Evolutionary conservation across 108 stramenopile species (phyloP).

Genomic region (Conticribra guillardii): DNA sequence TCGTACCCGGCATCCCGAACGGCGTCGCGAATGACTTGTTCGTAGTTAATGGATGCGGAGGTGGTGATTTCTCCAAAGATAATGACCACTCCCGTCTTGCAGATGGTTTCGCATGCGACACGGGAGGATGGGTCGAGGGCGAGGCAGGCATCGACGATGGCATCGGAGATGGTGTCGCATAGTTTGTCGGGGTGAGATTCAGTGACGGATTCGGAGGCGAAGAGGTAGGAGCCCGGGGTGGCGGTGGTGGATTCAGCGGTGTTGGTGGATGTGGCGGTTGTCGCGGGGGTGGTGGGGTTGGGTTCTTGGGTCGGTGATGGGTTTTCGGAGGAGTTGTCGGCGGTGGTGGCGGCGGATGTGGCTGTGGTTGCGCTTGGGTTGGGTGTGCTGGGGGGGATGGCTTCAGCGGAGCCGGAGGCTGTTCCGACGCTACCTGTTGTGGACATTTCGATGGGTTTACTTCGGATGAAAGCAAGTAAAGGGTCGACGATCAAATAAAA

Average conservation of each 20-base stretch:
- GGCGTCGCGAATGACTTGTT: constrained; percentile 95
- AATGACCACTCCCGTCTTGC: constrained; percentile 98
- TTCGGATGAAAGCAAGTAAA: too few relatives aligned
- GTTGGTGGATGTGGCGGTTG: not conserved
- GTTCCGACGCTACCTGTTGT: not conserved
- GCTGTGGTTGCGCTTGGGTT: not conserved
- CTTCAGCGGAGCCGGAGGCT: not conserved
- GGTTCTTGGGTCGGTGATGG: not conserved
- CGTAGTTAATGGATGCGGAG: constrained; percentile 95
- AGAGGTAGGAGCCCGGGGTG: constrained; percentile 76
- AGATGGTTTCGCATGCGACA: constrained; percentile 97
- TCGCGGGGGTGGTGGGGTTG: not conserved
- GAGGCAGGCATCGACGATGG: constrained; percentile 95
- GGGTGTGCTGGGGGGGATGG: too few relatives aligned
- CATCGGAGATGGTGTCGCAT: constrained; percentile 96
- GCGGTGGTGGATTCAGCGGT: not conserved
- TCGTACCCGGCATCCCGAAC: constrained; percentile 97
- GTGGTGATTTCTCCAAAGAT: constrained; percentile 98
- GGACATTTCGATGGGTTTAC: not conserved
- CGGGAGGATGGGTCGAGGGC: constrained; percentile 90
- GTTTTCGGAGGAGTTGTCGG: not conserved
- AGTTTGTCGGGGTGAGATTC: constrained; percentile 99
- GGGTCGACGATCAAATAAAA: too few relatives aligned
- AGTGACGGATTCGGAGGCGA: constrained; percentile 96
- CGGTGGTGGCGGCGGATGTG: not conserved